Base-by-base conservation (phyloP, 2,329 filamentous ascomycete species). In the Hymenoscyphus repandus region DNA sequence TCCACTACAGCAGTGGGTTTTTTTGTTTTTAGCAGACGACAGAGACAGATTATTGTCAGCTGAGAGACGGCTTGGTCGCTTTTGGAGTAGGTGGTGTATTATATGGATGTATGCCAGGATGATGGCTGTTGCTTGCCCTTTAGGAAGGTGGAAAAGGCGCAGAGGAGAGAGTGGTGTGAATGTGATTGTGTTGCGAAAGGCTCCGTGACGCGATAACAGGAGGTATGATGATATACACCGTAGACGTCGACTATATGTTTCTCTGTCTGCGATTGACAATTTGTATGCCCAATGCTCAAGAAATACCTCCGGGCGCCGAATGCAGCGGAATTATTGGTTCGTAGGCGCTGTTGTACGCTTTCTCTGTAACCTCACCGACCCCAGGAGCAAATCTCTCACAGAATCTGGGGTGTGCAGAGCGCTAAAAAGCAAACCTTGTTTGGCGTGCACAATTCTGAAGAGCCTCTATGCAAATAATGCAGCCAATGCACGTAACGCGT, bases 11-110 rank as follows among this genome's bases (percentile, higher is more conserved):
- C 55, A 47, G 33, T 47, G 37, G 49, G 47, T 36, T 48, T 47
- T 58, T 62, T 56, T 58, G 51, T 56, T 58, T 57, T 56, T 55
- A 44, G 48, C 47, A 54, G 42, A 54, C 45, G 37, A 39, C 20
- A 46, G 53, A 48, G 47, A 51, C 22, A 27, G 22, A 27, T 27
- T 27, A 27, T 43, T 52, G 58, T 60, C 59, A 62, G 59, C 53
- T 60, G 56, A 53, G 53, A 54, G 10, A 6, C 20, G 45, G 34
- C 22, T 39, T n/a, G 30, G 13, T 45, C 42, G 4, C 40, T 17
- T 31, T 43, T 15, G 30, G 49, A n/a, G 38, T 40, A 10, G 40
- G 18, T 13, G 43, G 45, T 47, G 33, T 47, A 47, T 39, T 37
- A 47, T 30, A 27, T 32, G 43, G 17, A 6, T 6, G 45, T 17